phyloP scores from a whole-genome alignment of 1,139 yeast genomes.

The Suhomyces bribrorum region DNA sequence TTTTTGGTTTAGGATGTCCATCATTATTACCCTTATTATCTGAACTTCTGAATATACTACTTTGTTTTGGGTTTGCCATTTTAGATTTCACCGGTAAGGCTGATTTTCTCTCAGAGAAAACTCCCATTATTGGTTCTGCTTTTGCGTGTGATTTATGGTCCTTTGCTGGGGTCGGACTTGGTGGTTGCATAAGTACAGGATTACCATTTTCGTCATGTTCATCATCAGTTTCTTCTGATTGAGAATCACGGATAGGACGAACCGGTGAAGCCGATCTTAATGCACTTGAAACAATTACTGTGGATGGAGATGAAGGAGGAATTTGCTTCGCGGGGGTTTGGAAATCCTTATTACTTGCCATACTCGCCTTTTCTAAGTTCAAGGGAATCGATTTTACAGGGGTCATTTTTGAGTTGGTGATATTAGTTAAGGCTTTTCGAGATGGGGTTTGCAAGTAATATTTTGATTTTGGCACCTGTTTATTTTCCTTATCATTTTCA shows the following conservation, averaged over 20 bases:
- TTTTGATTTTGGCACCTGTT: conserved; percentile 10
- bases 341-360: conserved; percentile 8
- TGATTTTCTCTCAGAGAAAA: conserved; percentile 36
- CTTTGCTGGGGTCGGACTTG: conserved; percentile 47
- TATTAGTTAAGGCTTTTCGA: conserved; percentile 29
- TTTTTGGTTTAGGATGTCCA: conserved; percentile 8
- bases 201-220: conserved; percentile 7
- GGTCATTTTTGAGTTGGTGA: conserved; percentile 25
- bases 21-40: conserved; percentile 13
- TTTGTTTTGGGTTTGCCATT: conserved; percentile 1
- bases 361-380: conserved; percentile 8
- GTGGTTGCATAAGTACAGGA: conserved; percentile 22
- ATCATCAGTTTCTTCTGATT: conserved; percentile 8
- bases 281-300: conserved; percentile 25
- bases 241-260: conserved; percentile 1
- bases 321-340: conserved; percentile 24
- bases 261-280: conserved; percentile 11
- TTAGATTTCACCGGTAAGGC: conserved; percentile 7
- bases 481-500: conserved; percentile 16
- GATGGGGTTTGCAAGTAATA: conserved; percentile 35
- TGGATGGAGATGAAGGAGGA: conserved; percentile 26
- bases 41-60: conserved; percentile 12
- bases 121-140: conserved; percentile 45
- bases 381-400: conserved; percentile 15
- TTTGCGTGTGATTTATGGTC: conserved; percentile 18